Evolutionary conservation across 257 asterid genomes (phyloP).

Genomic region (Striga asiatica): DNA sequence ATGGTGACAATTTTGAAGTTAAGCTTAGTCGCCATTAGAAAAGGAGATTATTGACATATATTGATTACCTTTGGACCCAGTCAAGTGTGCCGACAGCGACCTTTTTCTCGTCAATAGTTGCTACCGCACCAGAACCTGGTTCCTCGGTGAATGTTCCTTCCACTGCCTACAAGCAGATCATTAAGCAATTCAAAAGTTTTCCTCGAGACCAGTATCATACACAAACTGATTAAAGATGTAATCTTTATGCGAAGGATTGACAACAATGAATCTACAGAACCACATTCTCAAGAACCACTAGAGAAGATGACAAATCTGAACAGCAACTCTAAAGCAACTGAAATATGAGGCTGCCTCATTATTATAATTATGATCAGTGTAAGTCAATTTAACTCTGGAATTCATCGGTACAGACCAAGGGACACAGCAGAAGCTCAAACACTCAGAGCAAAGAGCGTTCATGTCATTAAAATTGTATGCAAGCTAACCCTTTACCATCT

Average conservation of each 20-base stretch:
- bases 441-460: neutral
- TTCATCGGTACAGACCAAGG: neutral
- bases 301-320: neutral
- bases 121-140: slow-evolving; percentile 98
- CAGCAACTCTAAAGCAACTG: slow-evolving; percentile 8
- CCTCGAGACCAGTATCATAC: neutral
- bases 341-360: slow-evolving; percentile 4
- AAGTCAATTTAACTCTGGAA: neutral
- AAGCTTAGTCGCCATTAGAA: slow-evolving; percentile 5
- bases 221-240: neutral
- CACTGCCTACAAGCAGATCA: slow-evolving; percentile 39
- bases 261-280: neutral
- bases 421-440: neutral
- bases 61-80: slow-evolving; percentile 86
- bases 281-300: neutral
- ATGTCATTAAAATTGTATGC: neutral
- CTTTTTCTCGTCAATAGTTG: slow-evolving; percentile 49
- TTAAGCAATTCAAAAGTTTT: slow-evolving; percentile 3
- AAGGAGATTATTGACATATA: slow-evolving; percentile 10
- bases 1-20: neutral
- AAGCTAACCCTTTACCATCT: slow-evolving; percentile 9
- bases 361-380: neutral
- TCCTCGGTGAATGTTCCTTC: slow-evolving; percentile 92
- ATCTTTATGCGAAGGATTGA: neutral
- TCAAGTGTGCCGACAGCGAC: slow-evolving; percentile 90